Percentiles rank a stretch among this genome's conserved stretches.
These are phyloP conservation scores for Aspergillus piperis DNA, from an alignment of 2,329 filamentous ascomycete genomes.

Conservation along the genomic window DNA sequence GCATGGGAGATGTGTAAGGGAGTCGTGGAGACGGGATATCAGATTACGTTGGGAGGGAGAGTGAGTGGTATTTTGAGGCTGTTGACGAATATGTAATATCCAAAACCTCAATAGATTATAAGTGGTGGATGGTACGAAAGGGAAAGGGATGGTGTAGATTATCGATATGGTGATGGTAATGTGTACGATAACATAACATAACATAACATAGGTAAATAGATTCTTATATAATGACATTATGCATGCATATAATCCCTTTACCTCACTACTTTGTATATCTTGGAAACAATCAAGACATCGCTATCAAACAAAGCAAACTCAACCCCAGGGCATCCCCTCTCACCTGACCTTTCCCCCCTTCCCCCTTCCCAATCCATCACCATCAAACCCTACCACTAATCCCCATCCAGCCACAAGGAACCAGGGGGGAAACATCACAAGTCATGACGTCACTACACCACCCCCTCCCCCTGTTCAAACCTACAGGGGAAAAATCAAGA, in stretches of 20 bases:
- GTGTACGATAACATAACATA: not conserved
- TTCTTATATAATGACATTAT: not conserved
- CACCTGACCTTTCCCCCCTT: no score
- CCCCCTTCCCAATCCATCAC: no score
- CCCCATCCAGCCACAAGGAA: not conserved
- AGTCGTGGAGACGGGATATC: constrained; percentile 50
- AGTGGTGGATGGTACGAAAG: not conserved
- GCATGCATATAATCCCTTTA: not conserved
- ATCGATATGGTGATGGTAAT: not conserved
- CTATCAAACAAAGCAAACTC: not conserved
- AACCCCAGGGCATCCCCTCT: no score
- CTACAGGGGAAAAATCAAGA: not conserved
- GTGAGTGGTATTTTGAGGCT: constrained; percentile 40
- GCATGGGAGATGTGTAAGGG: constrained; percentile 61
- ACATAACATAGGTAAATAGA: not conserved
- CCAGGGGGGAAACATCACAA: not conserved
- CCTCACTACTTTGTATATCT: not conserved
- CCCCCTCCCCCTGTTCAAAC: not conserved
- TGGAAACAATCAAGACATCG: not conserved
- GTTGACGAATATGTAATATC: constrained; percentile 39
- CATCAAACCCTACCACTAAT: not conserved
- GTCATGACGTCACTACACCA: not conserved
- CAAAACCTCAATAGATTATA: no score
- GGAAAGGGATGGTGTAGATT: not conserved
- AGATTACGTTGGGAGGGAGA: constrained; percentile 45